Percentiles rank a stretch among this genome's conserved stretches.
Evolutionary conservation across 257 asterid genomes (phyloP).

Genomic region (Ilex aquifolium): DNA sequence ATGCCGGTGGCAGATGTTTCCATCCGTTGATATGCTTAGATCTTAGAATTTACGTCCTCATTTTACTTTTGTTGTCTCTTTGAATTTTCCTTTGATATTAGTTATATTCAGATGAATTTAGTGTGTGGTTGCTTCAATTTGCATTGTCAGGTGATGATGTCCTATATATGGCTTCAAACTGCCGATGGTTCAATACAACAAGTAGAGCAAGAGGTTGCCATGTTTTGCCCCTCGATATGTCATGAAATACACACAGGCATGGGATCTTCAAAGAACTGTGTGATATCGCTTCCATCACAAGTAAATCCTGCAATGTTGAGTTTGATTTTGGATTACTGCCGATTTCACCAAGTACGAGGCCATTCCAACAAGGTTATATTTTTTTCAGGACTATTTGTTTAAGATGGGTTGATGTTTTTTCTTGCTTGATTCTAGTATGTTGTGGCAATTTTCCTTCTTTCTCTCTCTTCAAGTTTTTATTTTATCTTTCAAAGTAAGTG

Average conservation of each 20-base stretch:
- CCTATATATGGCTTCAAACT: constrained; percentile 83
- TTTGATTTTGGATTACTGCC: constrained; percentile 84
- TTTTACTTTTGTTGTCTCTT: too few relatives aligned
- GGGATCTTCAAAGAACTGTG: constrained; percentile 84
- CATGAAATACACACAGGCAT: constrained; percentile 71
- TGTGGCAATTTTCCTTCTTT: not conserved
- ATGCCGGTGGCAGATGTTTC: too few relatives aligned
- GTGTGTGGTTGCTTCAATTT: constrained; percentile 4
- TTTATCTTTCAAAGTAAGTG: not conserved
- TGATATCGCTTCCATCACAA: constrained; percentile 83
- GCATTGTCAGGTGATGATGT: constrained; percentile 63
- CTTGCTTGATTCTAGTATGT: not conserved
- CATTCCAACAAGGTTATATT: constrained; percentile 81
- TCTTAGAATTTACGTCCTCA: too few relatives aligned
- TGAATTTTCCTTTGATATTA: too few relatives aligned
- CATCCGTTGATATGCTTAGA: too few relatives aligned
- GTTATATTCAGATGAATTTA: too few relatives aligned
- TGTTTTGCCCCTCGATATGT: constrained; percentile 77
- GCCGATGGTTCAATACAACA: constrained; percentile 76
- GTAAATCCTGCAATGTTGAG: constrained; percentile 80
- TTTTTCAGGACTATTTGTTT: constrained; percentile 2
- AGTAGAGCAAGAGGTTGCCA: constrained; percentile 89
- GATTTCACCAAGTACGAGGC: constrained; percentile 88
- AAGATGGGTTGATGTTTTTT: not conserved
- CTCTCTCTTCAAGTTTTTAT: constrained; percentile 2